Base-by-base conservation (phyloP, 2,329 filamentous ascomycete species). In the Rhynchosporium graminicola region DNA sequence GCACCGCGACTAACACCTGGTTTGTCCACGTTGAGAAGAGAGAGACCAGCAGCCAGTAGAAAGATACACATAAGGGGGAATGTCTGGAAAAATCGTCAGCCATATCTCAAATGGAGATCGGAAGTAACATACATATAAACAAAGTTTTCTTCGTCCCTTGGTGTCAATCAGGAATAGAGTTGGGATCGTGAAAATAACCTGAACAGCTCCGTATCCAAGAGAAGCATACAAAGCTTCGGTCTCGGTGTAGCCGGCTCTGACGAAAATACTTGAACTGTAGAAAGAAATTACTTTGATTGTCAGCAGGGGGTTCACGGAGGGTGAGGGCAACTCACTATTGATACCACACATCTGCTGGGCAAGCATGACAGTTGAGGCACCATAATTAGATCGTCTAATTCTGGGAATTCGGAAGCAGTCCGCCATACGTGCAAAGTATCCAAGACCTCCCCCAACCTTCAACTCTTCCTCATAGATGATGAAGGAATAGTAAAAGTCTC, bases 281-380 rank as follows among this genome's bases (percentile, higher is more conserved):
- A 92, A 92, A 1, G 88, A 86, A 59, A 91, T 88, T 61, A 91
- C 88, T 73, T 89, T 89, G 73, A 63, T 1, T 57, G 33, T 68
- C 61, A 68, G 10, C 13, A 1, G 3, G 33, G 5, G 9, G 1
- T 6, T 9, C 2, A 26, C 12, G 78, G 82, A 68, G 84, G 85
- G 68, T 83, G 26, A 4, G 5, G 5, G 85, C 0, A 20, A 81
- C 38, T 85, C 81, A 38, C 84, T 81, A 60, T 86, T 86, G 58
- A 86, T 76, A 51, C 77, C 79, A 63, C 79, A 80, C 76, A 81
- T 79, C 65, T 82, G 80, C 60, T 82, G 79, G 0, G 72, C 76
- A 56, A 80, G 80, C 84, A 87, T 87, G 63, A 87, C 83, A 1
- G 80, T 80, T 63, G 80, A 82, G 0, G 84, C 83, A 26, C 84